Conservation (phyloP, 305 asterid species). For the Stenogyne calaminthoides region DNA sequence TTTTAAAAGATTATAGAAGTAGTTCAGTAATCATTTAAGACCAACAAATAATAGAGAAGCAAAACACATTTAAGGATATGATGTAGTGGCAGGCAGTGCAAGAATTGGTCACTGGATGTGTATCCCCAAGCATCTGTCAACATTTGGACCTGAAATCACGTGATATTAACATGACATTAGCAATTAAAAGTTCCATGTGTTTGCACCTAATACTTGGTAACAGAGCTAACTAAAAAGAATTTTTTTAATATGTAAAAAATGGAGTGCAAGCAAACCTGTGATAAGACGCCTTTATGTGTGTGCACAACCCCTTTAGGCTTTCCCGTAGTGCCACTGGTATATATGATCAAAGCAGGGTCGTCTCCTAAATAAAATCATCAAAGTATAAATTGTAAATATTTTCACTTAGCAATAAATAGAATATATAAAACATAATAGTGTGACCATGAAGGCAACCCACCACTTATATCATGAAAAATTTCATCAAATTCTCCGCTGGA, state of each 20-base stretch:
- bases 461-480: slow-evolving; percentile 45
- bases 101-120: slow-evolving; percentile 65
- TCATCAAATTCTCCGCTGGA: slow-evolving; percentile 36
- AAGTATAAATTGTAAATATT: slow-evolving; percentile 22
- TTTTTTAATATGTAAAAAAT: background rate
- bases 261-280: slow-evolving; percentile 64
- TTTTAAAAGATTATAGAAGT: background rate
- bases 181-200: background rate
- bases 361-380: slow-evolving; percentile 51
- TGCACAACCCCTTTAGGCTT: slow-evolving; percentile 99
- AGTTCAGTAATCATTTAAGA: slow-evolving; percentile 11
- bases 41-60: slow-evolving; percentile 1
- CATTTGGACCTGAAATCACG: slow-evolving; percentile 77
- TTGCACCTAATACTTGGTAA: too few species aligned
- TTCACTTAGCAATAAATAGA: slow-evolving; percentile 11
- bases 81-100: slow-evolving; percentile 96
- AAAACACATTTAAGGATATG: slow-evolving; percentile 67
- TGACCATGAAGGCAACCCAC: slow-evolving; percentile 34
- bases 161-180: slow-evolving; percentile 10
- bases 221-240: background rate
- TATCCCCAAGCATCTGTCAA: slow-evolving; percentile 90
- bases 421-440: slow-evolving; percentile 12
- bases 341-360: slow-evolving; percentile 83
- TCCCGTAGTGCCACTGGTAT: slow-evolving; percentile 98
- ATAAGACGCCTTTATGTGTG: slow-evolving; percentile 81